phyloP scores from a whole-genome alignment of 2,329 filamentous ascomycete genomes.

The Aspergillus pseudotamarii region DNA sequence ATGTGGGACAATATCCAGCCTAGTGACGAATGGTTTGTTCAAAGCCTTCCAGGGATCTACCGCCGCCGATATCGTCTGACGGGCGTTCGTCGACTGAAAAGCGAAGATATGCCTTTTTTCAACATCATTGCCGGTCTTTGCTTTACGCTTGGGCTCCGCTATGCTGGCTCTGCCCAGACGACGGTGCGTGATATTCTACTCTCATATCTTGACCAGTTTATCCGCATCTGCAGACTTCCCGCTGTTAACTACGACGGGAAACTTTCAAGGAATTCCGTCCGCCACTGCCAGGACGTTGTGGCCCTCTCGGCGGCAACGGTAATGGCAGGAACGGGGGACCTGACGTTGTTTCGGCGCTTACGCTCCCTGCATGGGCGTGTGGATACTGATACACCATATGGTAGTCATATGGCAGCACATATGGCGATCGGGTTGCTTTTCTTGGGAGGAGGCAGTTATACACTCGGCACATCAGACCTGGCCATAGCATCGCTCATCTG shows the following conservation, averaged over 20 bases:
- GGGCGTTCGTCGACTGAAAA: constrained; percentile 65
- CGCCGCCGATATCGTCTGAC: constrained; percentile 63
- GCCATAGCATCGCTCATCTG: constrained; percentile 84
- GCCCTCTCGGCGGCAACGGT: constrained; percentile 82
- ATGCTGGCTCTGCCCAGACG: constrained; percentile 70
- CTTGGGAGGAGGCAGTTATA: constrained; percentile 87
- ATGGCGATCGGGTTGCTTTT: constrained; percentile 90
- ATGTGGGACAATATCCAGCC: constrained; percentile 85
- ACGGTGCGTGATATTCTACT: constrained; percentile 79
- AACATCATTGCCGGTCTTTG: constrained; percentile 89
- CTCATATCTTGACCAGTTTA: constrained; percentile 82
- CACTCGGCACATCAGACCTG: constrained; percentile 84
- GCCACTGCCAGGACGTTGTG: constrained; percentile 88
- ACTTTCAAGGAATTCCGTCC: constrained; percentile 77
- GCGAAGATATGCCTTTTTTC: constrained; percentile 86
- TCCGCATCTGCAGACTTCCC: constrained; percentile 70
- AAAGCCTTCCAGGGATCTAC: constrained; percentile 73
- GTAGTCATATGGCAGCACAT: constrained; percentile 89
- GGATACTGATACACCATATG: constrained; percentile 82
- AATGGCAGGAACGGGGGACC: constrained; percentile 94
- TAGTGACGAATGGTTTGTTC: constrained; percentile 72
- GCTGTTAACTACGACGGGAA: constrained; percentile 76
- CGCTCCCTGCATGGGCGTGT: constrained; percentile 86
- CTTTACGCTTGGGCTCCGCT: constrained; percentile 73
- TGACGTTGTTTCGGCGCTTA: constrained; percentile 80